Percentiles rank a stretch among this genome's conserved stretches.
Evolutionary conservation across 1,284 basidiomycete genomes (phyloP).

Genomic region (Trichosporon coremiiforme): DNA sequence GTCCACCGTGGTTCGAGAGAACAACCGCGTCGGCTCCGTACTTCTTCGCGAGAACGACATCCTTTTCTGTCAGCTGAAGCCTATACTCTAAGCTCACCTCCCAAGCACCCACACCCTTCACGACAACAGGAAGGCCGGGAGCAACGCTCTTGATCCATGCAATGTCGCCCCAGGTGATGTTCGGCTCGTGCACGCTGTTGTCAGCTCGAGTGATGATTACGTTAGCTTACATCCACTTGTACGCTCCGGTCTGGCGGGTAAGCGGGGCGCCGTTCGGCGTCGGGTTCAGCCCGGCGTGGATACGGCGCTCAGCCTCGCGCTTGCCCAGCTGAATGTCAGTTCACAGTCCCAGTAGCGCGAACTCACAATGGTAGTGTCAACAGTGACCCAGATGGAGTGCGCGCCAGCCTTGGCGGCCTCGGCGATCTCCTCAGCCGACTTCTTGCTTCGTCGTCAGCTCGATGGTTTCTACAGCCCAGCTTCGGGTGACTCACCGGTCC

Average conservation of each 20-base stretch:
- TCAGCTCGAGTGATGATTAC: not conserved
- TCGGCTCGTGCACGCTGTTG: conserved; percentile 22
- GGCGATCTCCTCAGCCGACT: conserved; percentile 53
- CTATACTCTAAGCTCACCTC: conserved; percentile 37
- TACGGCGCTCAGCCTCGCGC: conserved; percentile 30
- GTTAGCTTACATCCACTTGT: conserved; percentile 2
- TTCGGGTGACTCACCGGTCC: conserved; percentile 33
- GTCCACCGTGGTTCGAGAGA: conserved; percentile 57
- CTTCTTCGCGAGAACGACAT: conserved; percentile 55
- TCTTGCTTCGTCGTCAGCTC: conserved; percentile 37
- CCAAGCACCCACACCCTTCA: conserved; percentile 58
- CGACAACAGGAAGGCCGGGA: conserved; percentile 56
- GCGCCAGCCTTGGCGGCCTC: conserved; percentile 51
- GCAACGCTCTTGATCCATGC: conserved; percentile 57
- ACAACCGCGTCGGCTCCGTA: conserved; percentile 57
- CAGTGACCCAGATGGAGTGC: conserved; percentile 58
- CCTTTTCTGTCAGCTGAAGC: conserved; percentile 30
- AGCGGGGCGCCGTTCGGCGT: conserved; percentile 28
- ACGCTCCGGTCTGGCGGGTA: conserved; percentile 16
- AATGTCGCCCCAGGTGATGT: conserved; percentile 55
- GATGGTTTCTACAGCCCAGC: too few relatives aligned
- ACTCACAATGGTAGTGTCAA: conserved; percentile 55
- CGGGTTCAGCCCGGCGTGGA: conserved; percentile 29
- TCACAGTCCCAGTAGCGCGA: not conserved
- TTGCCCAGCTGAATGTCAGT: conserved; percentile 33